Conservation (phyloP, 2,329 filamentous ascomycete genomes). For the Fusarium beomiforme region DNA sequence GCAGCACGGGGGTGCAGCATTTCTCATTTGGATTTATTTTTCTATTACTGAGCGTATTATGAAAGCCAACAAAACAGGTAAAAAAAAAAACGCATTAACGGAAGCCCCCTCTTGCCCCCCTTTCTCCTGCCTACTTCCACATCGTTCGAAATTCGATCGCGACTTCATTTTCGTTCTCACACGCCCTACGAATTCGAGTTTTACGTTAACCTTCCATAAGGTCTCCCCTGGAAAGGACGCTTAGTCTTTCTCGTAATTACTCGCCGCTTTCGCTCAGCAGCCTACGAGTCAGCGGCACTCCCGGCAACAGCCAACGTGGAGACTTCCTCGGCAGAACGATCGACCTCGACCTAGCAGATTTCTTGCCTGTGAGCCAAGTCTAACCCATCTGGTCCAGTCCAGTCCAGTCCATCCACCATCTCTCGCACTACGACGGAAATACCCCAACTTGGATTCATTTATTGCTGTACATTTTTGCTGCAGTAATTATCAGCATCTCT, state of each 20-base stretch:
- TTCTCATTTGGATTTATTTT: neutral
- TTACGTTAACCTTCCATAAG: neutral
- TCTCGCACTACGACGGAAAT: constrained; percentile 47
- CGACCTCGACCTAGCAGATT: constrained; percentile 38
- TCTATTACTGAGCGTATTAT: neutral
- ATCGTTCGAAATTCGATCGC: neutral
- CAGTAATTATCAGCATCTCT: neutral
- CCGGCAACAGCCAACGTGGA: constrained; percentile 46
- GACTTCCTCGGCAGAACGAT: constrained; percentile 44
- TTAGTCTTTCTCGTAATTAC: constrained; percentile 39
- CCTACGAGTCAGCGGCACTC: constrained; percentile 47
- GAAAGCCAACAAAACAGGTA: neutral
- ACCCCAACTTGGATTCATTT: constrained; percentile 44
- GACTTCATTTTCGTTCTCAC: constrained; percentile 20
- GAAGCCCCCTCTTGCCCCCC: neutral
- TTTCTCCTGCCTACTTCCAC: neutral
- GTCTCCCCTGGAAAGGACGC: constrained; percentile 17
- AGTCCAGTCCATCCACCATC: constrained; percentile 26
- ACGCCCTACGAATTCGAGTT: constrained; percentile 14
- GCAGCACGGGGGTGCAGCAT: neutral
- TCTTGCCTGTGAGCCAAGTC: constrained; percentile 39
- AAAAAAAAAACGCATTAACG: neutral
- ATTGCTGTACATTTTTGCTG: constrained; percentile 4
- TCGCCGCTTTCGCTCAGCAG: constrained; percentile 43
- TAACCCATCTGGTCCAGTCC: constrained; percentile 10